Evolutionary conservation across 73 alveolate genomes (phyloP).

Genomic region (Tetrahymena elliotti): DNA sequence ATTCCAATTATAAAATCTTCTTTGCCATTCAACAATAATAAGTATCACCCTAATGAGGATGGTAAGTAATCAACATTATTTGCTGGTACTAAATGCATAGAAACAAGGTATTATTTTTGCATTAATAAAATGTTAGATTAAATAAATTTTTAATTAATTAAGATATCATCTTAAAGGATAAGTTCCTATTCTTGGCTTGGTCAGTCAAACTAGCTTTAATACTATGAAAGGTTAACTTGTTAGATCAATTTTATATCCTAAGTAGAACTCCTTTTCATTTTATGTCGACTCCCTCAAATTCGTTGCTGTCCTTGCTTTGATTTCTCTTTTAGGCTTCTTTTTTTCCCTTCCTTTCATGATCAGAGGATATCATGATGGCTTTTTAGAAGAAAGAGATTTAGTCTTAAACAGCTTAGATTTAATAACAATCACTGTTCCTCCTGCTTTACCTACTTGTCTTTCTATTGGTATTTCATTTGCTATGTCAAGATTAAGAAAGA

Average conservation of each 20-base stretch:
- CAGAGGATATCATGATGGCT: conserved; percentile 34
- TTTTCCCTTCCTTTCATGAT: conserved; percentile 32
- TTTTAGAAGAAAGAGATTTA: conserved; percentile 36
- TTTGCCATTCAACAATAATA: conserved; percentile 53
- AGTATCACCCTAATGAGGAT: conserved; percentile 20
- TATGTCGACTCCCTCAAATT: conserved; percentile 57
- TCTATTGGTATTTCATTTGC: conserved; percentile 77
- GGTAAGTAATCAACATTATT: conserved; percentile 25
- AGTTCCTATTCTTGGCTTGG: conserved; percentile 43
- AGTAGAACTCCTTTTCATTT: conserved; percentile 50
- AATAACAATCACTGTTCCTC: conserved; percentile 82
- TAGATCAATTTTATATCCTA: conserved; percentile 65
- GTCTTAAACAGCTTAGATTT: conserved; percentile 67
- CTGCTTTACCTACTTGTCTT: conserved; percentile 85
- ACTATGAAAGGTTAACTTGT: conserved; percentile 65
- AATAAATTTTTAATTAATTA: not conserved
- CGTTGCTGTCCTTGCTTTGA: conserved; percentile 43
- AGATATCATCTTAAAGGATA: not conserved
- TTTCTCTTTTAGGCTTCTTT: conserved; percentile 50
- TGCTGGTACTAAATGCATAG: conserved; percentile 52
- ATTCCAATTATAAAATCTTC: conserved; percentile 79
- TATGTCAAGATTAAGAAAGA: conserved; percentile 55
- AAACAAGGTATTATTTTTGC: conserved; percentile 5
- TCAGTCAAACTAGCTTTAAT: conserved; percentile 54
- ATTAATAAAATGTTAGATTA: not conserved